A percentile compares a stretch with the other conserved stretches of the same genome.
These are phyloP conservation scores for Clarireedia homoeocarpa DNA, from an alignment of 2,329 filamentous ascomycete species.

Conservation along the genomic window DNA sequence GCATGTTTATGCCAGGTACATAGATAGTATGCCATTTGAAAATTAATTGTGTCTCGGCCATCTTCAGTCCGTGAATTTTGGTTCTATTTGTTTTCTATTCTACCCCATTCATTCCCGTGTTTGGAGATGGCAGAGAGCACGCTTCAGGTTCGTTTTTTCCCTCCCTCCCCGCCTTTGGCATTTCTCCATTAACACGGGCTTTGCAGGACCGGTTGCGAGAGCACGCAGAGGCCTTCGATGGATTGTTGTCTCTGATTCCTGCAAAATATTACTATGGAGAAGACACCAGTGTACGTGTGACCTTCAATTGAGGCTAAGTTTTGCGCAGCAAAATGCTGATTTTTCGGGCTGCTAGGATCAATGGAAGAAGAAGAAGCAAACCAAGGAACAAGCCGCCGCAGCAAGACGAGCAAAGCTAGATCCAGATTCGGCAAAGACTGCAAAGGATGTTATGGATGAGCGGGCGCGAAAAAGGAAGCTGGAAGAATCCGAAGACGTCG, in stretches of 20 bases:
- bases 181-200: conserved; percentile 9
- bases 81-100: background rate
- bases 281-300: conserved; percentile 55
- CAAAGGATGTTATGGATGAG: conserved; percentile 89
- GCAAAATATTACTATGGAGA: conserved; percentile 65
- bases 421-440: conserved; percentile 82
- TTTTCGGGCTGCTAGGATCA: conserved; percentile 55
- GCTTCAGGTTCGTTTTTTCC: conserved; percentile 21
- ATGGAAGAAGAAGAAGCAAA: conserved; percentile 94
- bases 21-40: background rate
- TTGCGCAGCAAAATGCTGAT: conserved; percentile 11
- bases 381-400: conserved; percentile 76
- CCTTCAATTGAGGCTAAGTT: background rate
- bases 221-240: conserved; percentile 33
- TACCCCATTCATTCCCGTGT: background rate
- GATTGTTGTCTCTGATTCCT: conserved; percentile 61
- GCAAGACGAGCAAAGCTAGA: conserved; percentile 86
- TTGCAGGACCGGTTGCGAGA: conserved; percentile 45
- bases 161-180: conserved; percentile 18
- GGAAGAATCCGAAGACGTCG: conserved; percentile 48
- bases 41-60: background rate
- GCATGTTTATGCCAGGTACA: background rate
- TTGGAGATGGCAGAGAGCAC: conserved; percentile 28
- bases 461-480: conserved; percentile 74
- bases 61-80: too few species aligned